Conservation (phyloP, 1,284 basidiomycete species). For the Ganoderma boninense region DNA sequence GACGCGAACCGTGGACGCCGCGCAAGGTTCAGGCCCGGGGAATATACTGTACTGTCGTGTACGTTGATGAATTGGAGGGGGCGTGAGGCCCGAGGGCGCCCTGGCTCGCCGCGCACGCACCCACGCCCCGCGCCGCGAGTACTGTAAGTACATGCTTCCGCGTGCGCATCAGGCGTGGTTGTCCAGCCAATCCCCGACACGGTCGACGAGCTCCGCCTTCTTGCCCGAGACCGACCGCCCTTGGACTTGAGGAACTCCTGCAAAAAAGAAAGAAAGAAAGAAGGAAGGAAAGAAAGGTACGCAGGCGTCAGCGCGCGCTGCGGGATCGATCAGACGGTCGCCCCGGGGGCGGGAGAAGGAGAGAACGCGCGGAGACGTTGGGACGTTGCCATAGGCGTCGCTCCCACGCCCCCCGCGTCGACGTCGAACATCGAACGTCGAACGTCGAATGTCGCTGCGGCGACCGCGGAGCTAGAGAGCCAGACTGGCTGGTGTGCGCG, state of each 20-base stretch:
- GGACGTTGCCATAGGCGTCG: conserved; percentile 25
- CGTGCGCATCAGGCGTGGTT: conserved; percentile 40
- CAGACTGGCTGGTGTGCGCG: conserved; percentile 15
- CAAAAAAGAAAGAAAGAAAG: conserved; percentile 2
- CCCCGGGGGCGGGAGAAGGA: conserved; percentile 1
- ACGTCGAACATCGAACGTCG: conserved; percentile 10
- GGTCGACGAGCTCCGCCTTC: conserved; percentile 74
- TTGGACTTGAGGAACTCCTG: conserved; percentile 78
- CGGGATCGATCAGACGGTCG: conserved; percentile 13
- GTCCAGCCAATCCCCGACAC: conserved; percentile 67
- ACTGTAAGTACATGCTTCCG: too few species aligned
- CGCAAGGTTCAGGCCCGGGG: conserved; percentile 2
- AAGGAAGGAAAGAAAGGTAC: neutral
- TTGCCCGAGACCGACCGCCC: conserved; percentile 65
- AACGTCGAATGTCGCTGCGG: conserved; percentile 14
- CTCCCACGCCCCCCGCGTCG: conserved; percentile 15
- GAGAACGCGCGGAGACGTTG: conserved; percentile 13
- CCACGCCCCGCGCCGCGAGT: neutral
- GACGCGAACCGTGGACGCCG: neutral
- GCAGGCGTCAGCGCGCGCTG: conserved; percentile 23
- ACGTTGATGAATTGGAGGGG: too few species aligned
- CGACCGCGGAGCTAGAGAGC: conserved; percentile 22
- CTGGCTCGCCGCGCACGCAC: neutral
- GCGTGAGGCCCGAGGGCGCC: conserved; percentile 5
- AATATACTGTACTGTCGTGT: neutral